These are phyloP conservation scores for Apophysomyces variabilis DNA, from an alignment of 371 early-diverging fungal species.

Conservation along the genomic window DNA sequence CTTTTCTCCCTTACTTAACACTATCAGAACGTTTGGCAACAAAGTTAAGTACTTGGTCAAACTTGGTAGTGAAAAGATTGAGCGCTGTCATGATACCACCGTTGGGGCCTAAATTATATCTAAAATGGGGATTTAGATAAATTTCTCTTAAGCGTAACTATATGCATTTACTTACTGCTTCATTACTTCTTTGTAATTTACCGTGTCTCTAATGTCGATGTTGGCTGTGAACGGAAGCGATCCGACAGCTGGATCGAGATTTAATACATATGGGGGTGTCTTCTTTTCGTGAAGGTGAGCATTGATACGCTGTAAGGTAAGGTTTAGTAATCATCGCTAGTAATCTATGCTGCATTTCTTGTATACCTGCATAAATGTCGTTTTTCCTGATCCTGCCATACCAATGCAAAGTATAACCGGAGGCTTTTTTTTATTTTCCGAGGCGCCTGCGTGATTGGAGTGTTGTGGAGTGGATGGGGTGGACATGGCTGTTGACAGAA, in stretches of 20 bases:
- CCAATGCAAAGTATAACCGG: conserved; percentile 90
- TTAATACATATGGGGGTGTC: conserved; percentile 88
- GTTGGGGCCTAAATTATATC: conserved; percentile 98
- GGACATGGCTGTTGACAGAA: background rate
- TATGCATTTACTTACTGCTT: conserved; percentile 73
- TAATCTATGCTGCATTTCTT: background rate
- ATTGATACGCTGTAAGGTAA: conserved; percentile 75
- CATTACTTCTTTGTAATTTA: conserved; percentile 99
- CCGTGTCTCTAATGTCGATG: conserved; percentile 98
- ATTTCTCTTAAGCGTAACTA: background rate
- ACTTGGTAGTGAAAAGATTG: conserved; percentile 97
- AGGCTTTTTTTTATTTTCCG: conserved; percentile 57
- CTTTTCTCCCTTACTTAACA: conserved; percentile 59
- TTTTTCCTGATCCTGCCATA: conserved; percentile 99
- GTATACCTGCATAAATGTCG: conserved; percentile 94
- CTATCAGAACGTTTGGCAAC: conserved; percentile 79
- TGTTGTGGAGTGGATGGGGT: background rate
- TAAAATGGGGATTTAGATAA: conserved; percentile 24
- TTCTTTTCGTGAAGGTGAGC: conserved; percentile 81
- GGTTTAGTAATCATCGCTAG: background rate
- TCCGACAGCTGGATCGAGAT: conserved; percentile 98
- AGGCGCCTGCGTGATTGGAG: background rate
- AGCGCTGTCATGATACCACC: conserved; percentile 98
- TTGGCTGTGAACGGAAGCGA: conserved; percentile 94
- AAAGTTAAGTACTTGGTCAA: conserved; percentile 92